These are phyloP conservation scores for Diplotaxis tenuifolia DNA, from an alignment of 345 rosid species.

Conservation along the genomic window DNA sequence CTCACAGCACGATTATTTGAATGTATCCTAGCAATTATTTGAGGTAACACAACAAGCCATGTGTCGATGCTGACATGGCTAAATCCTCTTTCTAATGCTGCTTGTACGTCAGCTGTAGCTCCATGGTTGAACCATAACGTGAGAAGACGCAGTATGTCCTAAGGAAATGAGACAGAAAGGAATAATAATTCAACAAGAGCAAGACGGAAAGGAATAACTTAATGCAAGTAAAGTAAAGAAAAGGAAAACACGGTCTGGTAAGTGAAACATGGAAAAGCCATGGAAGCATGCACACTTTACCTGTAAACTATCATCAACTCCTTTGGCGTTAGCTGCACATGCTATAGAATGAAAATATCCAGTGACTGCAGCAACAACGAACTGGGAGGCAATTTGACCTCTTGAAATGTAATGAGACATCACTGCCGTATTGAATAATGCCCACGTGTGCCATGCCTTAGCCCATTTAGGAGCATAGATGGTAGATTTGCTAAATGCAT, in stretches of 20 bases:
- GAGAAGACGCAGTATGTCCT: constrained; percentile 99
- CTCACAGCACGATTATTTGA: constrained; percentile 92
- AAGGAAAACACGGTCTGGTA: neutral
- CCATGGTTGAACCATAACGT: constrained; percentile 99
- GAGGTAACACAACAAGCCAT: constrained; percentile 97
- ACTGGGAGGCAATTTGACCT: constrained; percentile 70
- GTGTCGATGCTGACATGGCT: constrained; percentile 87
- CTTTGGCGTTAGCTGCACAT: constrained; percentile 90
- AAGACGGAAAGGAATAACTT: neutral
- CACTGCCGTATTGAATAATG: constrained; percentile 93
- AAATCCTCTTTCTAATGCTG: constrained; percentile 82
- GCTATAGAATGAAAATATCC: constrained; percentile 98
- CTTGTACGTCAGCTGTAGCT: constrained; percentile 85
- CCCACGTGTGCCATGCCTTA: constrained; percentile 99
- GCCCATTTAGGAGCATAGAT: constrained; percentile 80
- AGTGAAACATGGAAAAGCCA: constrained; percentile 22
- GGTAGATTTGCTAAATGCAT: constrained; percentile 75
- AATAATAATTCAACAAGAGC: constrained; percentile 10
- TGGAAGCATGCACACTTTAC: constrained; percentile 43
- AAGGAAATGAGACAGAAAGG: constrained; percentile 31
- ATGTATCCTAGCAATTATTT: constrained; percentile 99
- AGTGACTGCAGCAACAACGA: constrained; percentile 89
- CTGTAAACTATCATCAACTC: constrained; percentile 98
- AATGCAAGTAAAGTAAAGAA: constrained; percentile 11
- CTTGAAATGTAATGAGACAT: constrained; percentile 86